Evolutionary conservation across 345 rosid species (phyloP).

Genomic region (Lagerstroemia speciosa): DNA sequence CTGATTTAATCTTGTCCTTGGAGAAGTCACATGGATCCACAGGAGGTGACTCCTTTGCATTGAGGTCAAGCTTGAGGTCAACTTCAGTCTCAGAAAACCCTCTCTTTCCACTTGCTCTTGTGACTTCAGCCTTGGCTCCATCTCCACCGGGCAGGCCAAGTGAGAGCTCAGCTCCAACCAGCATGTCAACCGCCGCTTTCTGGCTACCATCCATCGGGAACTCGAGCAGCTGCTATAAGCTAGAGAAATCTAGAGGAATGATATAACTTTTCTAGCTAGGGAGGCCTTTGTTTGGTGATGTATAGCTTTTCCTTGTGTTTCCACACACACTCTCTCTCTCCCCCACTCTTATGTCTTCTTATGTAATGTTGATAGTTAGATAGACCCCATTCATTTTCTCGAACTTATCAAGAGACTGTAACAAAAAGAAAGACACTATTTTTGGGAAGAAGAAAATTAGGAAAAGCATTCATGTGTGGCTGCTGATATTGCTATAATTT

Average conservation of each 20-base stretch:
- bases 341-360: neutral
- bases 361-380: neutral
- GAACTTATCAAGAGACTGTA: neutral
- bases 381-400: neutral
- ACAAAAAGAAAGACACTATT: neutral
- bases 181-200: neutral
- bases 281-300: neutral
- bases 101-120: neutral
- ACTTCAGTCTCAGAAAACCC: constrained; percentile 1
- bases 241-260: neutral
- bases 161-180: neutral
- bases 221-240: neutral
- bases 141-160: neutral
- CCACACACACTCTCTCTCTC: neutral
- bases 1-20: neutral
- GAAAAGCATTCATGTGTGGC: too few relatives aligned
- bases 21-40: neutral
- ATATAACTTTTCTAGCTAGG: neutral
- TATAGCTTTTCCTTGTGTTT: neutral
- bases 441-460: neutral
- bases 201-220: neutral
- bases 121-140: neutral
- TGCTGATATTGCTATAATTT: too few relatives aligned
- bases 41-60: neutral
- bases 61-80: constrained; percentile 1